Evolutionary conservation across 2,329 filamentous ascomycete species (phyloP).

Genomic region (Colletotrichum aenigma): DNA sequence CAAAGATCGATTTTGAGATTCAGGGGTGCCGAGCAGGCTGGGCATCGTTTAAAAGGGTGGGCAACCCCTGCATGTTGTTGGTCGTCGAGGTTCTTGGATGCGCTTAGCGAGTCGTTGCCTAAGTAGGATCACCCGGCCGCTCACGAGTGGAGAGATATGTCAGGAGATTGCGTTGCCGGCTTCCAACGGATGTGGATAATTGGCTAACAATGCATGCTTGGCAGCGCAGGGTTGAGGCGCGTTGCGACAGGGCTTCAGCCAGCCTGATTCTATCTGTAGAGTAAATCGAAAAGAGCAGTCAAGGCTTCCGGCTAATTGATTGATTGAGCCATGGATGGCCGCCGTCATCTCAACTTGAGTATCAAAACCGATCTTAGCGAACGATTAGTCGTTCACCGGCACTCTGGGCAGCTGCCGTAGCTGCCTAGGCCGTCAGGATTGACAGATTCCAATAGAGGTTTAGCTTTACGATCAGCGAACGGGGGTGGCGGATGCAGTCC

Average conservation of each 20-base stretch:
- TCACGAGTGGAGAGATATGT: not conserved
- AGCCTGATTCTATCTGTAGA: not conserved
- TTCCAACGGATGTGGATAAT: not conserved
- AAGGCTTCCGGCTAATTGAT: not conserved
- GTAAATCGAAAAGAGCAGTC: not conserved
- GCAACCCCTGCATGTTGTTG: not conserved
- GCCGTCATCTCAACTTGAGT: not conserved
- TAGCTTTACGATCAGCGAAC: not conserved
- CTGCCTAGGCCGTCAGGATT: not conserved
- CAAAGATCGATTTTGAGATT: not conserved
- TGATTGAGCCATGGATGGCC: not conserved
- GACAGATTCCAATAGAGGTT: not conserved
- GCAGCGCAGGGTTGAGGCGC: not conserved
- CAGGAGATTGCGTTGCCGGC: not conserved
- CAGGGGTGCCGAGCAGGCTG: not conserved
- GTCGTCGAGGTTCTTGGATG: not conserved
- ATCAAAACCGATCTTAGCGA: not conserved
- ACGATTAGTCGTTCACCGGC: not conserved
- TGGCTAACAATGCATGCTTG: not conserved
- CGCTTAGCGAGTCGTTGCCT: not conserved
- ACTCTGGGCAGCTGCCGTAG: not conserved
- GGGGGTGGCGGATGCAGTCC: not conserved
- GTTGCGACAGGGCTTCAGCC: not conserved
- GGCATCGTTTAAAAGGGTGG: not conserved
- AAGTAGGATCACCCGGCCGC: not conserved